Evolutionary conservation across 805 yeast species (phyloP), one percentile per base, ranked within the genome.

Genomic region (Candida ulmi): DNA sequence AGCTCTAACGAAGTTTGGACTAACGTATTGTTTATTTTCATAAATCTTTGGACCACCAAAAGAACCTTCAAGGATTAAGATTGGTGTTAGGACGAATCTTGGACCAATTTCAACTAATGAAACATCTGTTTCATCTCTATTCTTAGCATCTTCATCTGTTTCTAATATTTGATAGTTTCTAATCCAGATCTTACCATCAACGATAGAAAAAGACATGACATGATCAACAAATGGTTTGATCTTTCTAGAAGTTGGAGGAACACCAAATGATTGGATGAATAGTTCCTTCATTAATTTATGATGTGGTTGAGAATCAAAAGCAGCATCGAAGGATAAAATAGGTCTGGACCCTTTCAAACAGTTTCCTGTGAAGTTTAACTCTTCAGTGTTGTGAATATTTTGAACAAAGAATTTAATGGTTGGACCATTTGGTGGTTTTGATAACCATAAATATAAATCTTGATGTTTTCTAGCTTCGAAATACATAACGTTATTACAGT

Each of bases 351-450:
- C 99, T 62, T 83, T 87, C 48, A 93, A 69, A 58, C 96, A 88
- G 67, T 93, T 93, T 37, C 99, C 99, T 11, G 96, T 88, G 68
- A 93, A 93, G 61, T 93, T 90, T 47, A 93, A 71, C 65, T 93
- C 99, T 57, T 90, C 96, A 71, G 88, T 78, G 26, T 98, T 93
- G 63, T 93, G 98, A 66, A 93, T 72, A 65, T 93, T 93, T 66
- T 91, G 96, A 43, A 93, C 75, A 60, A 83, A 93, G 63, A 93
- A 91, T 65, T 93, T 93, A 55, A 86, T 68, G 18, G 97, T 91
- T 43, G 99, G 99, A 1, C 99, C 99, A 61, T 93, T 91, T 32
- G 99, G 99, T 23, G 98, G 93, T 65, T 93, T 91, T 26, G 96
- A 78, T 47, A 93, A 62, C 96, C 97, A 93, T 62, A 93, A 63